Base-by-base conservation (phyloP, 148 eudicot species). In the Vaccinium darrowii region DNA sequence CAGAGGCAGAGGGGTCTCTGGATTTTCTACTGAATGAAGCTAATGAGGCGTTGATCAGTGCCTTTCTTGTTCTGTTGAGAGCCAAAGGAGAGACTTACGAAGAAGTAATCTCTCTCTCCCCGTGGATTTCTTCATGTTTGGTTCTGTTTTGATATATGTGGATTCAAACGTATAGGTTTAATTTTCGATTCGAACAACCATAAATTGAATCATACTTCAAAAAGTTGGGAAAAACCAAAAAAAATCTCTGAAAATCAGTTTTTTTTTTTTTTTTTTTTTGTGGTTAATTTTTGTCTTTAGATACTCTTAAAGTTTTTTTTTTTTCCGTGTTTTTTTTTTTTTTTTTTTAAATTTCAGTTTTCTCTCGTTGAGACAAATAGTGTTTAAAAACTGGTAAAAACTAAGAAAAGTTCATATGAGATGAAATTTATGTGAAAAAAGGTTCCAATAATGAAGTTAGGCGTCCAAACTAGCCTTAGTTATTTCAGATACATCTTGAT, bases 41-140 rank as follows among this genome's bases (percentile, higher is more conserved):
- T 21, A 90, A 94, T 88, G 99, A 95, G 88, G 92, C 92, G 1
- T 84, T 97, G 79, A 95, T 95, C 71, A 93, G 99, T 85, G 98
- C 99, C 16, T 97, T 97, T 92, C 93, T 97, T 87, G 98, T 95
- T 54, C 87, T 95, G 71, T 86, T 97, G 91, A 92, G 98, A 89
- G 98, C 99, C 74, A 97, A 97, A 92, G 99, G 99, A 58, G 99
- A 97, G 91, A 95, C 98, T 76, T 97, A 85, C 86, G 99, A 91
- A 90, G 98, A 97, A 88, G 99, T 95, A 87, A 79, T 84, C 49
- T 21, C 53, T 62, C 53, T 60, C 12, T 39, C 53, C 0, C 47
- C 5, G 47, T 23, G 10, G 3, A 7, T n/a, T 8, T 49, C 11
- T 33, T 15, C 56, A 69, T 79, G 18, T 27, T 69, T 27, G 74